Base-by-base conservation (phyloP, 78 protist genomes). In the Dictyostelium intermedium region DNA sequence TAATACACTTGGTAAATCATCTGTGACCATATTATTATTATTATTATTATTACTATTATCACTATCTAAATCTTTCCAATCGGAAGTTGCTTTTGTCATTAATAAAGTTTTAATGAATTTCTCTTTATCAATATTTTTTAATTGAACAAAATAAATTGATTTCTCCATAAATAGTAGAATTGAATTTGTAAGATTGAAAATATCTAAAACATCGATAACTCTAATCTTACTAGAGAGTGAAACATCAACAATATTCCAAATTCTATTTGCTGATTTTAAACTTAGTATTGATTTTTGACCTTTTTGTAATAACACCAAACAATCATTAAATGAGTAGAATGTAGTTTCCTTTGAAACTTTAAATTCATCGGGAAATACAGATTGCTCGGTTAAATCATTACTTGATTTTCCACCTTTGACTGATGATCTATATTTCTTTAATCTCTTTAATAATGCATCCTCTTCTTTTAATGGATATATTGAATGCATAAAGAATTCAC, bases 131-230 rank as follows among this genome's bases (percentile, higher is more conserved):
- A 56, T 60, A 20, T 30, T 8, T 43, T 61, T 80, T 14, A 89
- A 27, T 45, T 66, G 32, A 47, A 39, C 39, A 43, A 89, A 80
- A 80, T 89, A 89, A 47, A 82, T 79, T 80, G 86, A 89, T 80
- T 80, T 89, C 47, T 89, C 93, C 27, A 81, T 66, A 50, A 35
- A 43, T 56, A 89, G 0, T 69, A 89, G 69, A 35, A 89, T 8
- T 10, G 39, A 39, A 47, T 79, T 35, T 89, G 82, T 69, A 41
- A 72, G 20, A 69, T 84, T 35, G 37, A 89, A 89, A 10, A 89
- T 80, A 80, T 89, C 85, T 41, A 89, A 69, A 41, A 89, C 93
- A 69, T 89, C 93, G 47, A 89, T 80, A 32, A 80, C 41, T 69
- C 53, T 89, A 45, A 53, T 61, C n/a, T 80, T 63, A 2, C 13